Conservation (phyloP, 768 basidiomycete genomes). For the Lactifluus echinatus region DNA sequence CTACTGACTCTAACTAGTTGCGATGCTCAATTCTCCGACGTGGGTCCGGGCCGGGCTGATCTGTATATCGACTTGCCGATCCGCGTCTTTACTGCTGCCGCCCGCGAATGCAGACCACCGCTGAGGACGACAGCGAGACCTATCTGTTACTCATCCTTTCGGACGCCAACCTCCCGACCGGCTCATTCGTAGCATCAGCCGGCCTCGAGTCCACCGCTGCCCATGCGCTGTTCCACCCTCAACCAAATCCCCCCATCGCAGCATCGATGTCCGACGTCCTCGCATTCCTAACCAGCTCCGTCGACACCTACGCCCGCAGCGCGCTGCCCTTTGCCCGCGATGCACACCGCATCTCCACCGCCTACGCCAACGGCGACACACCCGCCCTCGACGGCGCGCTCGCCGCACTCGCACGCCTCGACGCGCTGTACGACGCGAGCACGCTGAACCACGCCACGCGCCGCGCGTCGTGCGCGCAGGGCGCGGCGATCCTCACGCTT, state of each 20-base stretch:
- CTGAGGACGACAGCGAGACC: conserved; percentile 39
- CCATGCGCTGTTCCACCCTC: conserved; percentile 73
- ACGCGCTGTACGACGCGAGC: conserved; percentile 74
- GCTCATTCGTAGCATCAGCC: conserved; percentile 90
- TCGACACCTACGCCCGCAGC: conserved; percentile 68
- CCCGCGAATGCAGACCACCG: not conserved
- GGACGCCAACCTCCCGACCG: conserved; percentile 93
- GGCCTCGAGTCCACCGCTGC: conserved; percentile 86
- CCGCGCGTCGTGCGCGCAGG: conserved; percentile 85
- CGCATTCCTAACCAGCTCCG: conserved; percentile 60
- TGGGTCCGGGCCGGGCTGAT: too few species aligned
- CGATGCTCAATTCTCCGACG: too few species aligned
- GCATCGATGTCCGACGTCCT: conserved; percentile 37
- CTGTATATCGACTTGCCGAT: too few species aligned
- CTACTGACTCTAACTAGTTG: too few species aligned
- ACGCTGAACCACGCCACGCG: conserved; percentile 85
- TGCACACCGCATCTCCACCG: conserved; percentile 41
- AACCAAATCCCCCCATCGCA: too few species aligned
- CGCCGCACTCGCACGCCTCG: conserved; percentile 45
- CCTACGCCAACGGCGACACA: conserved; percentile 6
- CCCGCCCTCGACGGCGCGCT: conserved; percentile 26
- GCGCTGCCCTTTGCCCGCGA: conserved; percentile 76
- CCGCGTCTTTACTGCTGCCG: too few species aligned
- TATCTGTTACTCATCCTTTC: conserved; percentile 74
- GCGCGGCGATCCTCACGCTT: conserved; percentile 83